These are phyloP conservation scores for Hygrophorus russula DNA, from an alignment of 768 basidiomycete species.

Conservation along the genomic window DNA sequence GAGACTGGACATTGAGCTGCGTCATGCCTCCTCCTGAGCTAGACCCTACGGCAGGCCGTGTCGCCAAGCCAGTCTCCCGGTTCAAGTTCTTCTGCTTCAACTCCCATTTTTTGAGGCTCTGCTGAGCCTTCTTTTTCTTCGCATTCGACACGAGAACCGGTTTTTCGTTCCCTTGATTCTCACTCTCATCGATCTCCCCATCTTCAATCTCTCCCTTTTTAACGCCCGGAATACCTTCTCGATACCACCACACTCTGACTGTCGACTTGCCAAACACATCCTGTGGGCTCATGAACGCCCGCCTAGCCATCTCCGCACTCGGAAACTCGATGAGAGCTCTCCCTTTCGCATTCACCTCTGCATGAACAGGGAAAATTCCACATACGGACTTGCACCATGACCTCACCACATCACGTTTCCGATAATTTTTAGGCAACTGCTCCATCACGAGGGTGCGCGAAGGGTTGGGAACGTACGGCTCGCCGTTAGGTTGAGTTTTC, in stretches of 20 bases:
- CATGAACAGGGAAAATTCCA: slow-evolving; percentile 24
- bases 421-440: slow-evolving; percentile 38
- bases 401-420: slow-evolving; percentile 28
- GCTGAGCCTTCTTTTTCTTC: slow-evolving; percentile 20
- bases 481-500: slow-evolving; percentile 13
- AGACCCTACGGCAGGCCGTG: neutral
- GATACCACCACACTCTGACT: slow-evolving; percentile 42
- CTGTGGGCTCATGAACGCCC: slow-evolving; percentile 40
- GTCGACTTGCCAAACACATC: slow-evolving; percentile 23
- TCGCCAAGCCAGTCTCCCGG: slow-evolving; percentile 1
- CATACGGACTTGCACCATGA: slow-evolving; percentile 32
- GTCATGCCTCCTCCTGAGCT: too few relatives aligned
- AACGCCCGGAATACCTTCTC: slow-evolving; percentile 29
- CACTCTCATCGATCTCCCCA: slow-evolving; percentile 38
- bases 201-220: slow-evolving; percentile 12
- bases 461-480: slow-evolving; percentile 31
- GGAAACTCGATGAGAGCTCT: slow-evolving; percentile 42
- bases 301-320: slow-evolving; percentile 29
- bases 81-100: slow-evolving; percentile 15
- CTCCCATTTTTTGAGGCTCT: slow-evolving; percentile 14
- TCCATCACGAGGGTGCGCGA: slow-evolving; percentile 46
- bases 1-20: too few relatives aligned
- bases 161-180: slow-evolving; percentile 31
- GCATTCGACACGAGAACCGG: slow-evolving; percentile 13
- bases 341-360: slow-evolving; percentile 27